phyloP scores from a whole-genome alignment of 352 stramenopile species.

The Plasmopara halstedii region DNA sequence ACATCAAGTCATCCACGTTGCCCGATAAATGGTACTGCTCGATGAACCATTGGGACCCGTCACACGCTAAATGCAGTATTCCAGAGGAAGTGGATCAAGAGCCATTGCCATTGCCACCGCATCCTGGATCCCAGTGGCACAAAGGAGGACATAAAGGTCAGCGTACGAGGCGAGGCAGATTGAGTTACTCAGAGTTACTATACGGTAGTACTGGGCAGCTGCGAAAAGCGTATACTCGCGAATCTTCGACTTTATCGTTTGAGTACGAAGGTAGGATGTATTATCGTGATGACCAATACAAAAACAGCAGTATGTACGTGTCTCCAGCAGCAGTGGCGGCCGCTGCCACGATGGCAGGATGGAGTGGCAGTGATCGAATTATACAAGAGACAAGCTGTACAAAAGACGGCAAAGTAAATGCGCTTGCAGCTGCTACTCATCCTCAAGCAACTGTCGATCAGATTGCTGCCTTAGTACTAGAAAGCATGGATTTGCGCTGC shows the following conservation, averaged over 20 bases:
- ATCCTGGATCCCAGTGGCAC: slow-evolving; percentile 48
- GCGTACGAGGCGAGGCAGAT: slow-evolving; percentile 51
- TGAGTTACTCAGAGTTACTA: slow-evolving; percentile 77
- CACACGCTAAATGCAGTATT: slow-evolving; percentile 56
- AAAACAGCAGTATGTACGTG: slow-evolving; percentile 74
- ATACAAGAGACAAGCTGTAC: slow-evolving; percentile 13
- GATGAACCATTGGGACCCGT: slow-evolving; percentile 93
- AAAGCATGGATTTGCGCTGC: slow-evolving; percentile 50
- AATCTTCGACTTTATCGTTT: slow-evolving; percentile 73
- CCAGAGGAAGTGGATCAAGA: slow-evolving; percentile 75
- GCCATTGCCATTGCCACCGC: slow-evolving; percentile 33
- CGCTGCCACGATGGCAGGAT: slow-evolving; percentile 20
- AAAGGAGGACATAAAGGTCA: slow-evolving; percentile 33
- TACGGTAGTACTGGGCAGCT: slow-evolving; percentile 75
- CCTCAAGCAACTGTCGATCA: slow-evolving; percentile 30
- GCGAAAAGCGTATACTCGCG: slow-evolving; percentile 71
- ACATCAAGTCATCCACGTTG: slow-evolving; percentile 88
- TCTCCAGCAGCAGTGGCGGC: slow-evolving; percentile 32
- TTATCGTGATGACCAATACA: slow-evolving; percentile 73
- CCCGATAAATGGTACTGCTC: slow-evolving; percentile 96
- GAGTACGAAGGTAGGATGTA: slow-evolving; percentile 67
- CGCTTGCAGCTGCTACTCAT: slow-evolving; percentile 2
- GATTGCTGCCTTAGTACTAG: slow-evolving; percentile 39
- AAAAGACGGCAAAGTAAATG: slow-evolving; percentile 2
- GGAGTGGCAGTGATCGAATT: slow-evolving; percentile 24